Evolutionary conservation across 495 filamentous ascomycete species (phyloP).

Genomic region (Penicillium tannophilum): DNA sequence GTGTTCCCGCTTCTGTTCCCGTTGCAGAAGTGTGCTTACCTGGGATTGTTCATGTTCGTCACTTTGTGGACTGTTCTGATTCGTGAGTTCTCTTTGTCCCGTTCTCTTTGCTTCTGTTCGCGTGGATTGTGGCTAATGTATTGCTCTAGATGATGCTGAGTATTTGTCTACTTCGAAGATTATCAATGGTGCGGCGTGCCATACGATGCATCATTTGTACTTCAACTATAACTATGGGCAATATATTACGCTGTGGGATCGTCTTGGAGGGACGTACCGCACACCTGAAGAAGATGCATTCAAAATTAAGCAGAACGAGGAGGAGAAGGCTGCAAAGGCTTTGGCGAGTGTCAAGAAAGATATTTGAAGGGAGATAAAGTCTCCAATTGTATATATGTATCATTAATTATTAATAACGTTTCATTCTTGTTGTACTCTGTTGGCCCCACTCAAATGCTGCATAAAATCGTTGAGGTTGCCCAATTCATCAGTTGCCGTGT

Average conservation of each 20-base stretch:
- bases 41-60: conserved; percentile 83
- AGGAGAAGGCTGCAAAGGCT: neutral
- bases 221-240: conserved; percentile 99
- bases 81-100: conserved; percentile 39
- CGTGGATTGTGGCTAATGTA: neutral
- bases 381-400: conserved; percentile 1
- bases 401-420: conserved; percentile 6
- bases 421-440: conserved; percentile 10
- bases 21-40: conserved; percentile 83
- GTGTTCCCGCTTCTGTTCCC: conserved; percentile 89
- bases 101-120: neutral
- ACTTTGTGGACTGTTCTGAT: conserved; percentile 97
- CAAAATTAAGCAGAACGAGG: conserved; percentile 12
- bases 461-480: conserved; percentile 43
- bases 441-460: conserved; percentile 24
- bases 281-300: conserved; percentile 52
- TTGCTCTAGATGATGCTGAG: conserved; percentile 74
- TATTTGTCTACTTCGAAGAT: conserved; percentile 78
- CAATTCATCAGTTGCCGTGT: conserved; percentile 39
- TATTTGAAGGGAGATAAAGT: neutral
- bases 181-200: conserved; percentile 92
- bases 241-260: conserved; percentile 92
- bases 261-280: conserved; percentile 81
- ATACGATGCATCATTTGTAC: conserved; percentile 91
- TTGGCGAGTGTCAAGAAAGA: conserved; percentile 8